Evolutionary conservation across 129 eudicot species (phyloP).

Genomic region (Ambrosia trifida): DNA sequence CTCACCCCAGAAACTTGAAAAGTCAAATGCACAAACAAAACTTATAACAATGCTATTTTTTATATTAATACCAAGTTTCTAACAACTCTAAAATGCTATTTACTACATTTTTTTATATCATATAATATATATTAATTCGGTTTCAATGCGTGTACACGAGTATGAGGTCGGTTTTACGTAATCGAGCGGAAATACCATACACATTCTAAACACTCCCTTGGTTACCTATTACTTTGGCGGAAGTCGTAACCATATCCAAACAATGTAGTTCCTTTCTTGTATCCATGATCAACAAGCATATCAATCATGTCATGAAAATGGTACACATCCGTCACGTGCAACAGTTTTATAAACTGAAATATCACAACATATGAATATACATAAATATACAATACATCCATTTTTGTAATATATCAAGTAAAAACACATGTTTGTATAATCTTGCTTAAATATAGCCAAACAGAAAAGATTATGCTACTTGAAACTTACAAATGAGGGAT

Average conservation of each 20-base stretch:
- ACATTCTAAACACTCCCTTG: not conserved
- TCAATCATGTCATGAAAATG: conserved; percentile 98
- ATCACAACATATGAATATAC: conserved; percentile 19
- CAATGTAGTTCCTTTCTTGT: conserved; percentile 90
- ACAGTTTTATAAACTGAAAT: conserved; percentile 63
- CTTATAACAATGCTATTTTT: too few species aligned
- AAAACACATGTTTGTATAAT: not conserved
- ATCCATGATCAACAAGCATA: conserved; percentile 86
- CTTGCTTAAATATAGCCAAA: too few species aligned
- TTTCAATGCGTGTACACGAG: too few species aligned
- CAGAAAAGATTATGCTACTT: not conserved
- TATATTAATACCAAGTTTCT: too few species aligned
- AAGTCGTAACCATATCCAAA: conserved; percentile 96
- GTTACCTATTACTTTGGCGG: conserved; percentile 78
- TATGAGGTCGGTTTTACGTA: too few species aligned
- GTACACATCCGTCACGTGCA: conserved; percentile 71
- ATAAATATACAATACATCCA: not conserved
- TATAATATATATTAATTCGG: too few species aligned
- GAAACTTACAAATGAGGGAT: conserved; percentile 72
- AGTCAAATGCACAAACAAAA: too few species aligned
- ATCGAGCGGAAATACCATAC: too few species aligned
- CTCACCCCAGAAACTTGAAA: too few species aligned
- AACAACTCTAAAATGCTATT: too few species aligned
- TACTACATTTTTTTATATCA: too few species aligned
- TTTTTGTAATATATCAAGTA: conserved; percentile 2